phyloP scores from a whole-genome alignment of 805 yeast species.

The Nakazawaea holstii region DNA sequence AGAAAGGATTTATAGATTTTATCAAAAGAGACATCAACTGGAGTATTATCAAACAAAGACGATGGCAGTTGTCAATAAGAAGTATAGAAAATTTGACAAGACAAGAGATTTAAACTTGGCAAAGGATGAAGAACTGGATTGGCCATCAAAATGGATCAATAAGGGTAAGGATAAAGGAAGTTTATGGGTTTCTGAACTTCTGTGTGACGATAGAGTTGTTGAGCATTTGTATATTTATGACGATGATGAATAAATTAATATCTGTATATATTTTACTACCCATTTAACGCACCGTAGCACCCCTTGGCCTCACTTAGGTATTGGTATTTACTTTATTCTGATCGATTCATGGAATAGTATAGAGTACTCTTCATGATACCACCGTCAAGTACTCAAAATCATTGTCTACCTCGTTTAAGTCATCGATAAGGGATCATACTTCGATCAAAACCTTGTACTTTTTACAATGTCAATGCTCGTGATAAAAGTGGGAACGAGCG shows the following conservation, averaged over 20 bases:
- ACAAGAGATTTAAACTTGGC: conserved; percentile 36
- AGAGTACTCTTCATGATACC: too few relatives aligned
- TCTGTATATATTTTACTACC: conserved; percentile 11
- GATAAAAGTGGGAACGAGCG: too few relatives aligned
- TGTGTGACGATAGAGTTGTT: conserved; percentile 63
- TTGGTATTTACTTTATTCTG: too few relatives aligned
- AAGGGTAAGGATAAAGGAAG: conserved; percentile 68
- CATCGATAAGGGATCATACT: too few relatives aligned
- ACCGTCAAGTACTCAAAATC: too few relatives aligned
- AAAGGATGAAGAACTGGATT: conserved; percentile 67
- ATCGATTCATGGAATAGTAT: too few relatives aligned
- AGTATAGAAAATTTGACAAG: conserved; percentile 50
- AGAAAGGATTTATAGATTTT: conserved; percentile 69
- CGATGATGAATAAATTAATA: conserved; percentile 1
- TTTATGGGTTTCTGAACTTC: conserved; percentile 83
- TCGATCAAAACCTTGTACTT: too few relatives aligned
- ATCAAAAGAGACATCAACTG: conserved; percentile 66
- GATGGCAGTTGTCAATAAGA: conserved; percentile 49
- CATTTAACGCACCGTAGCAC: too few relatives aligned
- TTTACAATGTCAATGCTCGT: too few relatives aligned
- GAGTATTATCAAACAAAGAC: conserved; percentile 49
- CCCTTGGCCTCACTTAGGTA: too few relatives aligned
- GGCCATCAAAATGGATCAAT: conserved; percentile 85
- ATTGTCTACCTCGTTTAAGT: too few relatives aligned
- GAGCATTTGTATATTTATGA: conserved; percentile 44